phyloP scores from a whole-genome alignment of 2,329 filamentous ascomycete genomes.

The Fusarium tricinctum region DNA sequence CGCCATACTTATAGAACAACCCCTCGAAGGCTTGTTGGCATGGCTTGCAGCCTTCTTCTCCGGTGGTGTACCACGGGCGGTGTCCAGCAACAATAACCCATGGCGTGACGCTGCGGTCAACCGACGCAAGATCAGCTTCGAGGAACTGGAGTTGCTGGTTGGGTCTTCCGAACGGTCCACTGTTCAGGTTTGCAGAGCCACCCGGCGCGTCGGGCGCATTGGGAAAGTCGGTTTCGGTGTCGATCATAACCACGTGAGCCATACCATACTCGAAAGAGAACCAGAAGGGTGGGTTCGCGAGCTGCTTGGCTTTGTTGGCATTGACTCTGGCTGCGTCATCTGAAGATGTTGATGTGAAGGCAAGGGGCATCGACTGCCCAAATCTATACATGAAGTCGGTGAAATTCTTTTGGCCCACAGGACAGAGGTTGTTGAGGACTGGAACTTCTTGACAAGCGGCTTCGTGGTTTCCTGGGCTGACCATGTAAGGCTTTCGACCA shows the following conservation, averaged over 20 bases:
- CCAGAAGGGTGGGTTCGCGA: conserved; percentile 43
- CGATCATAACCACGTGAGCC: conserved; percentile 51
- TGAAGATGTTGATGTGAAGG: conserved; percentile 21
- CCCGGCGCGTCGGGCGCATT: conserved; percentile 26
- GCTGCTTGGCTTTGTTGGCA: conserved; percentile 37
- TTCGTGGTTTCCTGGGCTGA: conserved; percentile 28
- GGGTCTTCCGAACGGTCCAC: conserved; percentile 18
- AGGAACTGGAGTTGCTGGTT: conserved; percentile 31
- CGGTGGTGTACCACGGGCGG: conserved; percentile 64
- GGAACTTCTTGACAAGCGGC: conserved; percentile 30
- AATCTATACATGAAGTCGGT: conserved; percentile 36
- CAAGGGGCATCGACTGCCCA: conserved; percentile 1
- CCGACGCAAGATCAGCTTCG: conserved; percentile 58
- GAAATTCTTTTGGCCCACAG: conserved; percentile 32
- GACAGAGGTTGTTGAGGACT: conserved; percentile 22
- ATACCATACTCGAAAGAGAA: conserved; percentile 49
- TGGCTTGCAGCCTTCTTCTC: conserved; percentile 38
- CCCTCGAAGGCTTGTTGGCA: conserved; percentile 34
- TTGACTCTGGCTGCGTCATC: conserved; percentile 11
- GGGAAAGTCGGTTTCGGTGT: conserved; percentile 58
- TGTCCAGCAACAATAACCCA: conserved; percentile 58
- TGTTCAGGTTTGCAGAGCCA: conserved; percentile 26
- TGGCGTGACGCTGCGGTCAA: conserved; percentile 68
- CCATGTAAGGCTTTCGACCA: conserved; percentile 28
- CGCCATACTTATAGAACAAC: conserved; percentile 26